Base-by-base conservation (phyloP, 305 asterid genomes). In the Fraxinus floribunda region DNA sequence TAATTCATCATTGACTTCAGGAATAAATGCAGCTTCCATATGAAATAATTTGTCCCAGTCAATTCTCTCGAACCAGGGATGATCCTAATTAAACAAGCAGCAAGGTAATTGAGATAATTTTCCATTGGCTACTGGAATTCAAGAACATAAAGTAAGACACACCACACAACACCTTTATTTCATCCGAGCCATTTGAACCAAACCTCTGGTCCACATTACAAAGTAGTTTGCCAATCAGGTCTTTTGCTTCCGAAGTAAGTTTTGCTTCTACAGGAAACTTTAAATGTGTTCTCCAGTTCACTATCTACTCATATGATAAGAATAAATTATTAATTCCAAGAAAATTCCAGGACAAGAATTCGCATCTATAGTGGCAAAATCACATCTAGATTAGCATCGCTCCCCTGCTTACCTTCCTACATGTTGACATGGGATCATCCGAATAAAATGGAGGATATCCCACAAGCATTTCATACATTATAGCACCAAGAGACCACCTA, bases 401-500 rank as follows among this genome's bases (percentile, higher is more conserved):
- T 57, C 80, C 46, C 39, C 70, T 79, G 78, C 84, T 86, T 88
- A 94, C 98, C 98, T 94, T 94, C 86, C 98, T 85, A 88, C 98
- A 95, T 24, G 98, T 95, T 39, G 98, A 90, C 98, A 95, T 95
- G 73, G 98, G 97, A 81, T 94, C 98, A 83, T 94, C 98, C 55
- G 98, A 92, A 83, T 95, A 95, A 90, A 95, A 95, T 84, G 98
- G 98, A 35, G 98, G 98, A 84, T 95, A 95, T 60, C 98, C 98
- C 70, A 95, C 98, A 62, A 95, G 95, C 98, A 93, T 93, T 90
- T 95, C 98, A 83, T 85, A 94, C 97, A 93, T 94, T 86, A 94
- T 94, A 85, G 98, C 97, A 79, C 98, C 98, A 86, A 94, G 96
- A 35, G 99, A 95, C 99, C 99, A 95, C 98, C 99, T 95, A 86